Evolutionary conservation across 2,329 filamentous ascomycete genomes (phyloP), one percentile per base, ranked within the genome.

Genomic region (Ophiocordyceps unilateralis): DNA sequence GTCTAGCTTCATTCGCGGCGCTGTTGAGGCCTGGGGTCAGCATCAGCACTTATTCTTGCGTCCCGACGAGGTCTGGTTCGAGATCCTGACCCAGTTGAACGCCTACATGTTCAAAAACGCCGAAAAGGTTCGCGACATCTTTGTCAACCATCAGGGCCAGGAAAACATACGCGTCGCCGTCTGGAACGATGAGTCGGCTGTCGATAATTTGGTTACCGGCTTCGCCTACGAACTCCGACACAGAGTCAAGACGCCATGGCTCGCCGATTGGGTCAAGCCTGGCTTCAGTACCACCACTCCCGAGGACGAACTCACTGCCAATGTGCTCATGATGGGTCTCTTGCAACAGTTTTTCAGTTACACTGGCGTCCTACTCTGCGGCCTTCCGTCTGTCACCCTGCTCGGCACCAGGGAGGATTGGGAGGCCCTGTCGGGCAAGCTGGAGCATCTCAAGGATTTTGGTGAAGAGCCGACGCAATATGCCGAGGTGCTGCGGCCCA

Each of bases 11-110:
- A 55, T 71, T n/a, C 57, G 64, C 20, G 60, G 63, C 17, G 61
- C 61, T 4, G 55, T 70, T 38, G 56, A 65, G 34, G 68, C 69
- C 0, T 72, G 71, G 61, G 65, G 59, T 24, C 52, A 64, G 42
- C 68, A 72, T 43, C 63, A 69, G 44, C 63, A 70, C 47, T 56
- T 74, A 1, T 56, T 61, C 0, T 53, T 74, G 15, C 62, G 70
- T 1, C 69, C 70, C 0, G 69, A 74, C 36, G 70, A 73, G 43
- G 54, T 74, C 23, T 74, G 71, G 71, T 66, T 74, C 47, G 63
- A 70, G 40, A 67, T 74, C 43, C 57, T 75, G 4, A 58, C 59
- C 0, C 69, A 74, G 52, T 54, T 74, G 39, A 67, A 65, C 48
- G 61, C 67, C 43, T 74, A 66, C 51, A 64, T 73, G 55, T 61